Conservation (phyloP, 495 filamentous ascomycete species). For the Wilcoxina mikolae region DNA sequence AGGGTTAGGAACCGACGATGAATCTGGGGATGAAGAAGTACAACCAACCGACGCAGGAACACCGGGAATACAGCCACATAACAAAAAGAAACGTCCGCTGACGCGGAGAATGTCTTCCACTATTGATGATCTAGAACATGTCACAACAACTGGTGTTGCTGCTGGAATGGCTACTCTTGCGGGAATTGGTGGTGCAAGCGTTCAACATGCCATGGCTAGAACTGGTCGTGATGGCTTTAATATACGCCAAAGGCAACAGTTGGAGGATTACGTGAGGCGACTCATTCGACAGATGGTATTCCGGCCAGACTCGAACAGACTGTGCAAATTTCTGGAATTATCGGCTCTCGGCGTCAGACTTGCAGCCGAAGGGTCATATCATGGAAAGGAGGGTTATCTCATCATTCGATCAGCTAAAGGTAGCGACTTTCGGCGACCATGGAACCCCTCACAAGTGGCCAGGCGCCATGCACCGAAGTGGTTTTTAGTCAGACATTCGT, state of each 20-base stretch:
- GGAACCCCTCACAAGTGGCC: constrained; percentile 59
- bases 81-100: constrained; percentile 51
- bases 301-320: constrained; percentile 80
- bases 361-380: constrained; percentile 88
- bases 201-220: constrained; percentile 29
- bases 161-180: constrained; percentile 34
- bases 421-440: constrained; percentile 69
- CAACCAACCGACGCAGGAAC: constrained; percentile 31
- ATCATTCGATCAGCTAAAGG: constrained; percentile 84
- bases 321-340: constrained; percentile 92
- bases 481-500: constrained; percentile 96
- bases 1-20: constrained; percentile 66
- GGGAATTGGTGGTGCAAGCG: constrained; percentile 28
- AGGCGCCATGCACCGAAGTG: constrained; percentile 80
- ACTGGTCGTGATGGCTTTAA: constrained; percentile 36
- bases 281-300: constrained; percentile 94
- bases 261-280: constrained; percentile 85
- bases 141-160: constrained; percentile 28
- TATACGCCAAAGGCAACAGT: constrained; percentile 63
- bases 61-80: constrained; percentile 33
- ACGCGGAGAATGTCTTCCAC: constrained; percentile 37
- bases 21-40: constrained; percentile 43
- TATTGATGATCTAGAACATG: constrained; percentile 30
- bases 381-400: constrained; percentile 92
- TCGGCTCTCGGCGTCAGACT: constrained; percentile 91